These are phyloP conservation scores for Scedosporium boydii DNA, from an alignment of 2,329 filamentous ascomycete species.

Conservation along the genomic window DNA sequence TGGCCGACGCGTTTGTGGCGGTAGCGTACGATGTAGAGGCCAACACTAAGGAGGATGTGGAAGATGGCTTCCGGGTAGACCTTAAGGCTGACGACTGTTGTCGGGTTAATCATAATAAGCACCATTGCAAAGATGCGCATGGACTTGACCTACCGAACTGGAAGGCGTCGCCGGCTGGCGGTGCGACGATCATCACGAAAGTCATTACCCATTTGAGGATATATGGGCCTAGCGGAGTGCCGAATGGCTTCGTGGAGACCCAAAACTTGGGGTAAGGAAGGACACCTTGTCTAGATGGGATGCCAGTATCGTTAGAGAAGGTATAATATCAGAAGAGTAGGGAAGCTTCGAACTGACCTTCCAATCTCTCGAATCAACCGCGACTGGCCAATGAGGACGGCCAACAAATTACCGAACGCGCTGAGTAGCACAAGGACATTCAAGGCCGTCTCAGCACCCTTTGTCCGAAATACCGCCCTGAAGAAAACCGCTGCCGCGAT, in stretches of 20 bases:
- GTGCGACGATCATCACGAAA: constrained; percentile 48
- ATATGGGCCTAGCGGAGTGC: constrained; percentile 52
- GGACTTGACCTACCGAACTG: constrained; percentile 37
- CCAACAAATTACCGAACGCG: constrained; percentile 50
- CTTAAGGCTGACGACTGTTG: constrained; percentile 46
- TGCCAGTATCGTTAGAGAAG: background rate
- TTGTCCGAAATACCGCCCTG: constrained; percentile 42
- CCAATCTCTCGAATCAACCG: constrained; percentile 52
- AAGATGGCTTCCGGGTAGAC: constrained; percentile 52
- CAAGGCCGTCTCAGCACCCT: constrained; percentile 38
- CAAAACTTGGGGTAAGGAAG: constrained; percentile 51
- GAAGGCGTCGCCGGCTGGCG: constrained; percentile 56
- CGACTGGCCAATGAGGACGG: constrained; percentile 43
- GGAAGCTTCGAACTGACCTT: constrained; percentile 18
- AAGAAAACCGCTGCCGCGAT: constrained; percentile 52
- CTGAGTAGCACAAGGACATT: constrained; percentile 48
- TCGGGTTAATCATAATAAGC: constrained; percentile 15
- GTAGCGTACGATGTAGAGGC: constrained; percentile 47
- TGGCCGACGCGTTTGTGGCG: constrained; percentile 42
- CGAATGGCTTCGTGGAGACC: constrained; percentile 54
- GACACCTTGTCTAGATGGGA: constrained; percentile 40
- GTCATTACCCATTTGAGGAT: constrained; percentile 48
- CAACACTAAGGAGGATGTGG: constrained; percentile 43
- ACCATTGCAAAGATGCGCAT: background rate
- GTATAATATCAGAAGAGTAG: background rate